Conservation (phyloP, 495 filamentous ascomycete genomes). For the Penicillium longicatenatum region DNA sequence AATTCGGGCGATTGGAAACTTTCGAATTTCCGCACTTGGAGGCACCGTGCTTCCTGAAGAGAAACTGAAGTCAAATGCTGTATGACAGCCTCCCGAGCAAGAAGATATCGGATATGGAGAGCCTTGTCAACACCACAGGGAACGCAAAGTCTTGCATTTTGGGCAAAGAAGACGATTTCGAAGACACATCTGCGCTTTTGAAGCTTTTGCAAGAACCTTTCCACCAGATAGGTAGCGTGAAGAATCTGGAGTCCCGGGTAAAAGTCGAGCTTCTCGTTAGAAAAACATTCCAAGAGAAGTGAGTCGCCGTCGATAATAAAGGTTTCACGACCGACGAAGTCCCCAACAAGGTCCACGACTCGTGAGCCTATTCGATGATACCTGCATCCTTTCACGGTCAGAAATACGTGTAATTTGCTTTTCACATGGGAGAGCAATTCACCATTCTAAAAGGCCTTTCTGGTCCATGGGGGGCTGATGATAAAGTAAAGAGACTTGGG, state of each 20-base stretch:
- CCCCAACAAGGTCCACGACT: conserved; percentile 50
- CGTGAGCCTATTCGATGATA: not conserved
- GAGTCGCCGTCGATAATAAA: conserved; percentile 78
- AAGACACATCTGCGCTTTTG: conserved; percentile 65
- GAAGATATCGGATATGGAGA: conserved; percentile 50
- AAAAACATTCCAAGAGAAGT: conserved; percentile 61
- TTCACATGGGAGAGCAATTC: not conserved
- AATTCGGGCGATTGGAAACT: conserved; percentile 50
- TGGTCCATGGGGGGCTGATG: not conserved
- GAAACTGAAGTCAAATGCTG: conserved; percentile 54
- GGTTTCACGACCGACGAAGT: conserved; percentile 71
- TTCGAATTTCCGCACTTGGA: not conserved
- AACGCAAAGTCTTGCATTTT: conserved; percentile 22
- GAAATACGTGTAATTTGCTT: not conserved
- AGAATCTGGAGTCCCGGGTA: conserved; percentile 68
- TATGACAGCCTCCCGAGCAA: conserved; percentile 62
- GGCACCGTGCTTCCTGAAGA: conserved; percentile 34
- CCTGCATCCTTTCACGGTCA: not conserved
- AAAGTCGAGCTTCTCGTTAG: conserved; percentile 62
- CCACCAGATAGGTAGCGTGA: conserved; percentile 68
- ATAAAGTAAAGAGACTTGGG: too few relatives aligned
- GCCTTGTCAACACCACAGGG: not conserved
- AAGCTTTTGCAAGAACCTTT: conserved; percentile 62
- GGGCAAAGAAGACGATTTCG: conserved; percentile 67
- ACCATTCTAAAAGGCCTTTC: not conserved